Percentiles rank a stretch among this genome's conserved stretches.
Evolutionary conservation across 108 stramenopile species (phyloP).

Genomic region (Cyclotella atomus): DNA sequence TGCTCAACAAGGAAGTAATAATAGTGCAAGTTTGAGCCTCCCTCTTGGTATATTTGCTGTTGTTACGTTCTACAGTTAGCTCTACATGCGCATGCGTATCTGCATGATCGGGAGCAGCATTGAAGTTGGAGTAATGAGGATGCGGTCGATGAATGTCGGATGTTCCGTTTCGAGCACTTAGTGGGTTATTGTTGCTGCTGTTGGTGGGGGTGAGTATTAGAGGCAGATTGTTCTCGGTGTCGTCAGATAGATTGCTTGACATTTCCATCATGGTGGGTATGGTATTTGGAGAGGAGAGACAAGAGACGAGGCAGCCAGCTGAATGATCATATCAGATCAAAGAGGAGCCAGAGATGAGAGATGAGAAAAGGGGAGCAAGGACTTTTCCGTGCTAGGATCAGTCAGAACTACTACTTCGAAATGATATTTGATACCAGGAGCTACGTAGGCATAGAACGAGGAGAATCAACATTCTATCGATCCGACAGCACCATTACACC

Average conservation of each 20-base stretch:
- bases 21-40: neutral
- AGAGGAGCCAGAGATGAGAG: too few species aligned
- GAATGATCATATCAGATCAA: too few species aligned
- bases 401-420: too few species aligned
- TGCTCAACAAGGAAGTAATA: neutral
- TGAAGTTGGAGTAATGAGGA: neutral
- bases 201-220: neutral
- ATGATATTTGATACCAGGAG: too few species aligned
- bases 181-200: neutral
- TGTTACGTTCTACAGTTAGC: neutral
- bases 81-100: neutral
- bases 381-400: too few species aligned
- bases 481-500: too few species aligned
- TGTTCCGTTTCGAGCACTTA: too few species aligned
- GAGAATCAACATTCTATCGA: too few species aligned
- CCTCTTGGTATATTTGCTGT: neutral
- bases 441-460: too few species aligned
- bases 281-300: too few species aligned
- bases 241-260: neutral
- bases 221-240: neutral
- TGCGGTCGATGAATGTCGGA: neutral
- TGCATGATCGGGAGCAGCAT: neutral
- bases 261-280: slow-evolving; percentile 4
- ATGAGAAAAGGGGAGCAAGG: too few species aligned
- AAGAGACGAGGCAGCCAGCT: too few species aligned